Conservation (phyloP, 2,329 filamentous ascomycete species). For the Zymoseptoria tritici region DNA sequence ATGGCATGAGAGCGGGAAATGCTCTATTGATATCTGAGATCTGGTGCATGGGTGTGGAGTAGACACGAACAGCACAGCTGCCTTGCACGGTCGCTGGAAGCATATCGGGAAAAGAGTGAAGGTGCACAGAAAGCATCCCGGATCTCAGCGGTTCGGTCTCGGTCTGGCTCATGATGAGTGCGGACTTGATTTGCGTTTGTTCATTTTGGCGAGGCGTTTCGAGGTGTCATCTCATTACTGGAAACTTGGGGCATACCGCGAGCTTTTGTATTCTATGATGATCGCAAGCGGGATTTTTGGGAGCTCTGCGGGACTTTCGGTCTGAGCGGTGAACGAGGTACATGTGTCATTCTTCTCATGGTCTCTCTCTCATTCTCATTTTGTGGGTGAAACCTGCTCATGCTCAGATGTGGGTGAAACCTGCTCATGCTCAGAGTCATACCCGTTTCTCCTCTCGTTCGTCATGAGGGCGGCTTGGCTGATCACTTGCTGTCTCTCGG, state of each 20-base stretch:
- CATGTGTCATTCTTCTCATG: background rate
- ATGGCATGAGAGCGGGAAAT: background rate
- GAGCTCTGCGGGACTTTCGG: background rate
- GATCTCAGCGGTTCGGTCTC: background rate
- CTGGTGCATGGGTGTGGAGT: background rate
- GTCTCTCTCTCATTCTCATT: background rate
- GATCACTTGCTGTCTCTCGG: no score
- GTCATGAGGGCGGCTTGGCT: no score
- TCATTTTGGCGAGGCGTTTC: background rate
- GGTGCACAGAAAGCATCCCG: background rate
- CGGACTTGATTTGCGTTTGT: background rate
- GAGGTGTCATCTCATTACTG: background rate
- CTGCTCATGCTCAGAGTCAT: no score
- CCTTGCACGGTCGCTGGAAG: background rate
- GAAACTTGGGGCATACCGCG: background rate
- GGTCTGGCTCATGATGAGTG: background rate
- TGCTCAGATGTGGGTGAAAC: no score
- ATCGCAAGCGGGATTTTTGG: background rate
- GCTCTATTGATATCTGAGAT: background rate
- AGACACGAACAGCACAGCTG: background rate
- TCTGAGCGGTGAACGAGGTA: background rate
- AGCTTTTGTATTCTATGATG: background rate
- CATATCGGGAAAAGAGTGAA: background rate
- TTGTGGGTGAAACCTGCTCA: no score
- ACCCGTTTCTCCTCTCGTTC: no score